phyloP scores from a whole-genome alignment of 1,139 yeast genomes.

The Meyerozyma athensensis region DNA sequence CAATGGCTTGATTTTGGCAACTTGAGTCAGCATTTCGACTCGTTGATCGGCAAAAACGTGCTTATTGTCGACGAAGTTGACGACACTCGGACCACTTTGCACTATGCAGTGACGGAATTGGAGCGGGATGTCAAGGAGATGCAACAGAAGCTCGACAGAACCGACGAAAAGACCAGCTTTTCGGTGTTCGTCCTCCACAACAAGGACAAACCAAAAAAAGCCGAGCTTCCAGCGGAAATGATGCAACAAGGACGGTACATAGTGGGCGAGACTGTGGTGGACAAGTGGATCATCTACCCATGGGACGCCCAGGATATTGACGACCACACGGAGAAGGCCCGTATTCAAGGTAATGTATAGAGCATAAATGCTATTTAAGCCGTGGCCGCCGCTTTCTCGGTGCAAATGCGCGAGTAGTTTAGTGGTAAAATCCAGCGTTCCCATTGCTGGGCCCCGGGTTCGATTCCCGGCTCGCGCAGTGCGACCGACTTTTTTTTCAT shows the following conservation, averaged over 20 bases:
- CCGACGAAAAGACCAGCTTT: slow-evolving; percentile 58
- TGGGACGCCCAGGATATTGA: slow-evolving; percentile 57
- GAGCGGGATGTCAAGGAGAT: slow-evolving; percentile 73
- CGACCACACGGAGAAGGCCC: slow-evolving; percentile 34
- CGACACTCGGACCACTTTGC: slow-evolving; percentile 91
- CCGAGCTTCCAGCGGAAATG: slow-evolving; percentile 42
- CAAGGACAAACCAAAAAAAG: slow-evolving; percentile 77
- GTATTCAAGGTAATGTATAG: slow-evolving; percentile 31
- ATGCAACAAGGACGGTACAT: slow-evolving; percentile 46
- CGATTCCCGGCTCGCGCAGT: slow-evolving; percentile 19
- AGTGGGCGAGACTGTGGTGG: slow-evolving; percentile 51
- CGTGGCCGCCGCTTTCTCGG: background rate
- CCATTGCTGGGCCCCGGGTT: slow-evolving; percentile 21
- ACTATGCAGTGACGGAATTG: slow-evolving; percentile 84
- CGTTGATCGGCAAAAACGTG: slow-evolving; percentile 71
- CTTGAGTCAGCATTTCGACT: slow-evolving; percentile 47
- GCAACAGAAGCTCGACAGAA: slow-evolving; percentile 41
- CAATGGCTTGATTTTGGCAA: slow-evolving; percentile 66
- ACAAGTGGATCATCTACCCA: slow-evolving; percentile 60
- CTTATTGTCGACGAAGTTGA: slow-evolving; percentile 92
- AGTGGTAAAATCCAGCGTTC: slow-evolving; percentile 19
- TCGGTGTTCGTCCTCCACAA: slow-evolving; percentile 92
- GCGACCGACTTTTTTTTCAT: slow-evolving; percentile 4
- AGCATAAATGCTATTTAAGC: background rate
- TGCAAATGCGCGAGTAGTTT: slow-evolving; percentile 15